These are phyloP conservation scores for Solanum raphanifolium DNA, from an alignment of 257 asterid species.

Conservation along the genomic window DNA sequence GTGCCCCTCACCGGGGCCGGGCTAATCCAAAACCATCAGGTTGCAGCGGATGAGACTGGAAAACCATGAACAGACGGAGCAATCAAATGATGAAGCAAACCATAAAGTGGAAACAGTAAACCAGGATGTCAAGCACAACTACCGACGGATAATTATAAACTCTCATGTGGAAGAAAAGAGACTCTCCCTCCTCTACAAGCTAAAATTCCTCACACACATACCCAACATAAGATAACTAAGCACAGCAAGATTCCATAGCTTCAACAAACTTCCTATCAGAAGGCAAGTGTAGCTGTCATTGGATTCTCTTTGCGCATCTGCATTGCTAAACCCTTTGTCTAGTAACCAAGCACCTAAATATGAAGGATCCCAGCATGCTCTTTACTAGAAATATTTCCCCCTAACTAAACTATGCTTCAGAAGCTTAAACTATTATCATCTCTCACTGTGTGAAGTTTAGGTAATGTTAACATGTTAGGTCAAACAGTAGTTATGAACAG, in stretches of 20 bases:
- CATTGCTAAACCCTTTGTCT: not conserved
- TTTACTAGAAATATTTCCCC: not conserved
- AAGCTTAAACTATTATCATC: not conserved
- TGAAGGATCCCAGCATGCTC: not conserved
- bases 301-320: not conserved
- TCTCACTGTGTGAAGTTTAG: not conserved
- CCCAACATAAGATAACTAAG: not conserved
- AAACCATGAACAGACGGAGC: conserved; percentile 1
- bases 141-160: not conserved
- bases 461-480: not conserved
- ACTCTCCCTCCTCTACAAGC: not conserved
- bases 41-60: conserved; percentile 68
- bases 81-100: not conserved
- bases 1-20: conserved; percentile 99
- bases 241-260: not conserved
- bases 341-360: not conserved
- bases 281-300: not conserved
- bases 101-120: not conserved
- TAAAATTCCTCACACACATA: not conserved
- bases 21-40: conserved; percentile 85
- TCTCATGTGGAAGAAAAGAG: not conserved
- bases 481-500: not conserved
- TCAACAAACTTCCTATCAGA: not conserved
- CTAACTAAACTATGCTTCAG: not conserved
- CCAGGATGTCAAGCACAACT: not conserved